phyloP scores from a whole-genome alignment of 441 rosid genomes.

The Pelargonium cotyledonis region DNA sequence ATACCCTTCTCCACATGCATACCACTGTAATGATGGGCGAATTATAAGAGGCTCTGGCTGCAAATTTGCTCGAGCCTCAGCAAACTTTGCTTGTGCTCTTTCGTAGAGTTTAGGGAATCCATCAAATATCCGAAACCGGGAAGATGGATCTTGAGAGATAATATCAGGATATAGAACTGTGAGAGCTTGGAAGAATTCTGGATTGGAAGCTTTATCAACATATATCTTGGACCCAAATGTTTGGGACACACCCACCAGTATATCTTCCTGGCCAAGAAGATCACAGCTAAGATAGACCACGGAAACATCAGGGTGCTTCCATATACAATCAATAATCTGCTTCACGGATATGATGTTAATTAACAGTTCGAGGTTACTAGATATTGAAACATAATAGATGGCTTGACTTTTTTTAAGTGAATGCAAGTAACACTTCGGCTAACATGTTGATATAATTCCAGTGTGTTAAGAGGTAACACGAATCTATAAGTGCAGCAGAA shows the following conservation, averaged over 20 bases:
- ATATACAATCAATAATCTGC: conserved; percentile 74
- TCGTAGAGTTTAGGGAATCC: conserved; percentile 66
- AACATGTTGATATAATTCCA: neutral
- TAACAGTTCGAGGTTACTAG: neutral
- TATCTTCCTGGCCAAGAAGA: conserved; percentile 82
- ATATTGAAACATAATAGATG: neutral
- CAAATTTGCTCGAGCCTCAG: conserved; percentile 52
- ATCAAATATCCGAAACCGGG: conserved; percentile 56
- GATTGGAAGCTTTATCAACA: conserved; percentile 49
- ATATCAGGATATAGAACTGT: conserved; percentile 51
- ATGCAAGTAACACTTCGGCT: neutral
- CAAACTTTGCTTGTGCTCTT: conserved; percentile 55
- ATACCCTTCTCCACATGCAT: conserved; percentile 54
- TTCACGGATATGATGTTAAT: conserved; percentile 13
- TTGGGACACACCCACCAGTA: conserved; percentile 43
- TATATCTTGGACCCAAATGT: conserved; percentile 78
- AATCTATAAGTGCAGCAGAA: neutral
- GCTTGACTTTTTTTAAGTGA: neutral
- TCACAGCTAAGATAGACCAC: conserved; percentile 66
- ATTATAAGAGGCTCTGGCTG: conserved; percentile 67
- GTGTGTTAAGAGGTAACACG: neutral
- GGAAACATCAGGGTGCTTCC: conserved; percentile 72
- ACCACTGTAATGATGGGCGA: conserved; percentile 85
- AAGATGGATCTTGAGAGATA: conserved; percentile 54
- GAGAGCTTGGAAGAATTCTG: conserved; percentile 44